Percentiles rank a stretch among this genome's conserved stretches.
These are phyloP conservation scores for Amanita brunnescens DNA, from an alignment of 768 basidiomycete species.

Conservation along the genomic window DNA sequence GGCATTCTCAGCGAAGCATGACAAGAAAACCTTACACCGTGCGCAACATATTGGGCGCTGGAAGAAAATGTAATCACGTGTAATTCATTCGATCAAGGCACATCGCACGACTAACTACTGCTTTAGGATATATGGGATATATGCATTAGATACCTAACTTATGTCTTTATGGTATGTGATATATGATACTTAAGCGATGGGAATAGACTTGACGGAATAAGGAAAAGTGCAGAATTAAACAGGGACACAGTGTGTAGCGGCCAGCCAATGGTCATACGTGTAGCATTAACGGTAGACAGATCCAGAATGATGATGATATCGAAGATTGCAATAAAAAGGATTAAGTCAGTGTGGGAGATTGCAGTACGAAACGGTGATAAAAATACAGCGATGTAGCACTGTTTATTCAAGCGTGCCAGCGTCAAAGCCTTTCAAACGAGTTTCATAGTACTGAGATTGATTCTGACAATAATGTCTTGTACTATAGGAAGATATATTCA, in stretches of 20 bases:
- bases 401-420: not conserved
- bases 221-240: not conserved
- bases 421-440: constrained; percentile 29
- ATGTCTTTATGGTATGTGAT: too few species aligned
- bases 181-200: not conserved
- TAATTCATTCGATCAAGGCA: not conserved
- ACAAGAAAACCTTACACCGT: constrained; percentile 14
- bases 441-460: constrained; percentile 52
- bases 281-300: not conserved
- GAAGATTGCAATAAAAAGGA: not conserved
- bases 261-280: not conserved
- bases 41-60: constrained; percentile 14
- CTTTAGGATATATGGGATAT: not conserved
- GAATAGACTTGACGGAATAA: not conserved
- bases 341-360: not conserved
- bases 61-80: constrained; percentile 1
- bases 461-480: constrained; percentile 61
- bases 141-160: not conserved
- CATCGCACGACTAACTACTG: not conserved
- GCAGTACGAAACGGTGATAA: not conserved
- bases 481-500: constrained; percentile 28
- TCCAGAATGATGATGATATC: not conserved
- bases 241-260: not conserved
- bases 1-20: not conserved
- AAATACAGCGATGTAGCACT: not conserved